Conservation (phyloP, 208 protist species). For the Angomonas deanei region DNA sequence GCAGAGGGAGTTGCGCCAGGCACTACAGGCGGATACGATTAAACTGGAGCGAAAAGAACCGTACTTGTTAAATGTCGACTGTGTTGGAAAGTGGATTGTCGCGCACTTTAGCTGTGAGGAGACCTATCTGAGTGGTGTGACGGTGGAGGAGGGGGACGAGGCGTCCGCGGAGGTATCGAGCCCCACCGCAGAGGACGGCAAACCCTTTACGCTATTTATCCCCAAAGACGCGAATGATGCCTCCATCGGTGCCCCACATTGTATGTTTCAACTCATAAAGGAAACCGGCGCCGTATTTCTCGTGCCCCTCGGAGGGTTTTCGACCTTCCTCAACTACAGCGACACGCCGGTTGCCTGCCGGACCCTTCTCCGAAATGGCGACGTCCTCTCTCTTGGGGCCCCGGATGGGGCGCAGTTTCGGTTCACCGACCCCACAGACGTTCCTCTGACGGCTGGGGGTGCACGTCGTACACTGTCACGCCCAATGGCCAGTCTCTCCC, state of each 20-base stretch:
- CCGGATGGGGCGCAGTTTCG: conserved; percentile 43
- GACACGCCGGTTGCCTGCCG: conserved; percentile 5
- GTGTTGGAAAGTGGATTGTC: conserved; percentile 62
- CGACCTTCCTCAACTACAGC: conserved; percentile 37
- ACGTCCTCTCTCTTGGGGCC: conserved; percentile 48
- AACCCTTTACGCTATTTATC: not conserved
- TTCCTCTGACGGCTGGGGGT: conserved; percentile 18
- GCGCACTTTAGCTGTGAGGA: conserved; percentile 30
- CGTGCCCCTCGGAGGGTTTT: not conserved
- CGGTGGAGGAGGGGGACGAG: not conserved
- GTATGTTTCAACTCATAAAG: not conserved
- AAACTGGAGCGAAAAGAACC: conserved; percentile 25
- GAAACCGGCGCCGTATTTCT: not conserved
- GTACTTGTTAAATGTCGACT: conserved; percentile 74
- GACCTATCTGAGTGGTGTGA: conserved; percentile 26
- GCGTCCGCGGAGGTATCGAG: not conserved
- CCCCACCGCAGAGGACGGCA: not conserved
- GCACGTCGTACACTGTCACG: conserved; percentile 8
- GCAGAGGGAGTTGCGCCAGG: conserved; percentile 12
- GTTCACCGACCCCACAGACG: conserved; percentile 54
- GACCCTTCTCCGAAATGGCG: conserved; percentile 38
- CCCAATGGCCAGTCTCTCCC: not conserved
- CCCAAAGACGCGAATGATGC: not conserved
- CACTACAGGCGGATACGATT: conserved; percentile 20
- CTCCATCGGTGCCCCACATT: conserved; percentile 1